Conservation (phyloP, 495 filamentous ascomycete species). For the Pyrenopolyporus hunteri region DNA sequence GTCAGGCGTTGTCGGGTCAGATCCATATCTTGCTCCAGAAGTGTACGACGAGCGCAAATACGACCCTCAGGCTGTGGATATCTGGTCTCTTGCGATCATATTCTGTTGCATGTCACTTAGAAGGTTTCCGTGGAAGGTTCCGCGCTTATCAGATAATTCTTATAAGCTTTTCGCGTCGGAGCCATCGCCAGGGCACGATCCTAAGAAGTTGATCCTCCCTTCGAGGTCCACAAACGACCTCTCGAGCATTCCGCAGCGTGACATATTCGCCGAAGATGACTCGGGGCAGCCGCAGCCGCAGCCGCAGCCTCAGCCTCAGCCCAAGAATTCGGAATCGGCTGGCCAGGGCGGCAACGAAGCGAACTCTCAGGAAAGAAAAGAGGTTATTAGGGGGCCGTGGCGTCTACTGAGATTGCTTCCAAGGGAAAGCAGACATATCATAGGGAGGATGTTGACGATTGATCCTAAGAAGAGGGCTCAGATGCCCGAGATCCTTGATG, state of each 20-base stretch:
- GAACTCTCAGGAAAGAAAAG: slow-evolving; percentile 60
- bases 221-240: slow-evolving; percentile 49
- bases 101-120: slow-evolving; percentile 98
- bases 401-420: slow-evolving; percentile 89
- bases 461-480: slow-evolving; percentile 83
- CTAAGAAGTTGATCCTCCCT: slow-evolving; percentile 50
- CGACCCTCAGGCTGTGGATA: slow-evolving; percentile 90
- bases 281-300: slow-evolving; percentile 24
- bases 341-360: slow-evolving; percentile 33
- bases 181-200: slow-evolving; percentile 63
- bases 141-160: slow-evolving; percentile 88
- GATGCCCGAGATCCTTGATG: slow-evolving; percentile 81
- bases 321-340: too few species aligned
- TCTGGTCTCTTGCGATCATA: slow-evolving; percentile 98
- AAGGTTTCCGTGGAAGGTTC: slow-evolving; percentile 97
- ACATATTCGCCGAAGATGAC: slow-evolving; percentile 45
- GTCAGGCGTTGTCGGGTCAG: slow-evolving; percentile 94
- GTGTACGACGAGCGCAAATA: slow-evolving; percentile 95
- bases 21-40: slow-evolving; percentile 96
- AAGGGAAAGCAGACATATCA: slow-evolving; percentile 85
- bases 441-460: slow-evolving; percentile 90
- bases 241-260: slow-evolving; percentile 42
- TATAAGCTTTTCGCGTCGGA: slow-evolving; percentile 88
- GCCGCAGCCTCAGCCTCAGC: too few species aligned
- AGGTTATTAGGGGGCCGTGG: slow-evolving; percentile 91